Conservation (phyloP, 2,329 filamentous ascomycete species). For the Scedosporium boydii region DNA sequence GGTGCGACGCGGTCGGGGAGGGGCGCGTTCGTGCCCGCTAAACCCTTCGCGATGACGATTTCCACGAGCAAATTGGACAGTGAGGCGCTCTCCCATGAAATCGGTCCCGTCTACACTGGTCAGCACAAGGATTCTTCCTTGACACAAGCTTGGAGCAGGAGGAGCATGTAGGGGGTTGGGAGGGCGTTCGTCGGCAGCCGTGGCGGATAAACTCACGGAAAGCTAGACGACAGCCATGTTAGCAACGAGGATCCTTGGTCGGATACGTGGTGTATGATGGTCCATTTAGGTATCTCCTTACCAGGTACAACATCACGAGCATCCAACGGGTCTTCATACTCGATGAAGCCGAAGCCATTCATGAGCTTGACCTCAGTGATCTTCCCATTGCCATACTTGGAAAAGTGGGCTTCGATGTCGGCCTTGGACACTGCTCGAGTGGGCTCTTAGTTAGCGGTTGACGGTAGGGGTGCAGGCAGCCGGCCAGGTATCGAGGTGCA, state of each 20-base stretch:
- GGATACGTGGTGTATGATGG: neutral
- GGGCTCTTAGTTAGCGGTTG: neutral
- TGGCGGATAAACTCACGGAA: constrained; percentile 44
- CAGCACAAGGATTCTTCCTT: constrained; percentile 9
- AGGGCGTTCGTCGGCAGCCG: neutral
- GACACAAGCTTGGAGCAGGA: neutral
- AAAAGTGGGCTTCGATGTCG: constrained; percentile 93
- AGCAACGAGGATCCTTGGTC: neutral
- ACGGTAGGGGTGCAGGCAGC: neutral
- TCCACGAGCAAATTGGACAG: constrained; percentile 95
- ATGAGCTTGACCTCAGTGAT: constrained; percentile 99
- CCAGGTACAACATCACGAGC: constrained; percentile 96
- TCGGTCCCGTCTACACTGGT: constrained; percentile 72
- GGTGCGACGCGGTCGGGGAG: constrained; percentile 79
- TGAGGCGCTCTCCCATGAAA: constrained; percentile 95
- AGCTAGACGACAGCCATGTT: constrained; percentile 27
- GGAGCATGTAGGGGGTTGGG: constrained; percentile 15
- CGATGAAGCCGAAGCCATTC: constrained; percentile 99
- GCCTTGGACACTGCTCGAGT: constrained; percentile 74
- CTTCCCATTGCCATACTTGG: constrained; percentile 89
- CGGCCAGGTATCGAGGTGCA: neutral
- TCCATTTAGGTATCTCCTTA: constrained; percentile 36
- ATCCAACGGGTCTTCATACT: constrained; percentile 98
- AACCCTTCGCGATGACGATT: constrained; percentile 48
- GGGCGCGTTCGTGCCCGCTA: constrained; percentile 41